Evolutionary conservation across 768 basidiomycete genomes (phyloP).

Genomic region (Kondoa subrosea): DNA sequence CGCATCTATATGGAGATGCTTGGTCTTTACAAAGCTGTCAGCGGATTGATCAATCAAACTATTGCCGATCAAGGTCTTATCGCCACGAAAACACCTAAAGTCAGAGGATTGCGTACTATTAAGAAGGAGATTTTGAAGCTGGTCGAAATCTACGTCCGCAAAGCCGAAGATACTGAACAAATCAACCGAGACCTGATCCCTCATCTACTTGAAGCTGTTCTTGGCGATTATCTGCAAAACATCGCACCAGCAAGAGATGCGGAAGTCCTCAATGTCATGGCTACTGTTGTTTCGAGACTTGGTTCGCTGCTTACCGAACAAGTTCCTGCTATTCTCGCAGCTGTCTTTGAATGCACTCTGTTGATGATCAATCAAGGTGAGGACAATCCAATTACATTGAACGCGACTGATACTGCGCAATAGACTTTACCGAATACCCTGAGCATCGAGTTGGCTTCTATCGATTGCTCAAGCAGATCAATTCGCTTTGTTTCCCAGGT

Average conservation of each 20-base stretch:
- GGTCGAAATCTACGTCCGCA: slow-evolving; percentile 85
- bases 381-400: background rate
- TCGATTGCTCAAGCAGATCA: slow-evolving; percentile 81
- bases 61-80: slow-evolving; percentile 72
- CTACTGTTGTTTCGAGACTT: slow-evolving; percentile 72
- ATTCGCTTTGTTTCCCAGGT: slow-evolving; percentile 73
- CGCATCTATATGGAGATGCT: slow-evolving; percentile 96
- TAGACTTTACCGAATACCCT: slow-evolving; percentile 90
- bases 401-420: background rate
- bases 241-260: slow-evolving; percentile 86
- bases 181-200: slow-evolving; percentile 87
- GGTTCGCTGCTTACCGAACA: slow-evolving; percentile 47
- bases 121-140: slow-evolving; percentile 96
- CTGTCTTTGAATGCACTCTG: slow-evolving; percentile 89
- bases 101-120: slow-evolving; percentile 81
- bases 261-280: slow-evolving; percentile 93
- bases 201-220: slow-evolving; percentile 82
- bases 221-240: slow-evolving; percentile 93
- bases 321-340: slow-evolving; percentile 85
- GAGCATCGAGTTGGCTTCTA: slow-evolving; percentile 96
- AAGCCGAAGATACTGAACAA: slow-evolving; percentile 81
- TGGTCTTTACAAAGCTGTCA: slow-evolving; percentile 91
- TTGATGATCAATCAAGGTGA: slow-evolving; percentile 83
- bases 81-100: slow-evolving; percentile 91
- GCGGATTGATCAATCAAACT: slow-evolving; percentile 84